Evolutionary conservation across 805 yeast genomes (phyloP).

Genomic region (Saccharomyces eubayanus): DNA sequence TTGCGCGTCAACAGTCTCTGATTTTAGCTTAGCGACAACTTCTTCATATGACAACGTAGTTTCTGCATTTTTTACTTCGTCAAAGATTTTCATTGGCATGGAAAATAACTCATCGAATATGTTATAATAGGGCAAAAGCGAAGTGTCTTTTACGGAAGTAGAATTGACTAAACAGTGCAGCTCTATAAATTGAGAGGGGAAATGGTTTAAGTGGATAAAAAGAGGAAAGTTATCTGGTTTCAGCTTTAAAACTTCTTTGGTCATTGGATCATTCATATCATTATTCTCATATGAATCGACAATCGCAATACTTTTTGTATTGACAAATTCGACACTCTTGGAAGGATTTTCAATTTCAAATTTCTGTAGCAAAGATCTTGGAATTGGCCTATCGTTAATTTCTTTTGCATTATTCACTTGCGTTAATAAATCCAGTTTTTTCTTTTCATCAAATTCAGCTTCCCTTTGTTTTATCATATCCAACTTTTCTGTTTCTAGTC

Average conservation of each 20-base stretch:
- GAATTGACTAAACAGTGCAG: conserved; percentile 55
- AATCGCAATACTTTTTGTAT: conserved; percentile 55
- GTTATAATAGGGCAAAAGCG: conserved; percentile 55
- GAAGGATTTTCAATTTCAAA: conserved; percentile 72
- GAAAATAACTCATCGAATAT: conserved; percentile 61
- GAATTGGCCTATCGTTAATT: conserved; percentile 69
- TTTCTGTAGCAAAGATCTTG: conserved; percentile 49
- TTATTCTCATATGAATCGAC: conserved; percentile 38
- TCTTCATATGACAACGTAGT: conserved; percentile 53
- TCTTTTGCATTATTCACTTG: conserved; percentile 54
- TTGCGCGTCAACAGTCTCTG: conserved; percentile 58
- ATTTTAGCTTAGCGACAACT: conserved; percentile 64
- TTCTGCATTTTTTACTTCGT: conserved; percentile 44
- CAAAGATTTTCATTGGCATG: conserved; percentile 46
- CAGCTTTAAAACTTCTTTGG: conserved; percentile 18
- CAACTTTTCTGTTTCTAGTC: conserved; percentile 43
- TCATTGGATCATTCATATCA: conserved; percentile 26
- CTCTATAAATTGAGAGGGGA: conserved; percentile 69
- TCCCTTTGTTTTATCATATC: conserved; percentile 43
- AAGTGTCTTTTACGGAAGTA: conserved; percentile 38
- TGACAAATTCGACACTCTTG: conserved; percentile 56
- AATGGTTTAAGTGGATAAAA: conserved; percentile 70
- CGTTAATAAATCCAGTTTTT: conserved; percentile 44
- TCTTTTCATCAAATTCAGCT: conserved; percentile 47
- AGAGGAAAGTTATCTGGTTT: conserved; percentile 50